A percentile compares a stretch with the other conserved stretches of the same genome.
These are phyloP conservation scores for Skeletonema tropicum DNA, from an alignment of 108 stramenopile species.

Conservation along the genomic window DNA sequence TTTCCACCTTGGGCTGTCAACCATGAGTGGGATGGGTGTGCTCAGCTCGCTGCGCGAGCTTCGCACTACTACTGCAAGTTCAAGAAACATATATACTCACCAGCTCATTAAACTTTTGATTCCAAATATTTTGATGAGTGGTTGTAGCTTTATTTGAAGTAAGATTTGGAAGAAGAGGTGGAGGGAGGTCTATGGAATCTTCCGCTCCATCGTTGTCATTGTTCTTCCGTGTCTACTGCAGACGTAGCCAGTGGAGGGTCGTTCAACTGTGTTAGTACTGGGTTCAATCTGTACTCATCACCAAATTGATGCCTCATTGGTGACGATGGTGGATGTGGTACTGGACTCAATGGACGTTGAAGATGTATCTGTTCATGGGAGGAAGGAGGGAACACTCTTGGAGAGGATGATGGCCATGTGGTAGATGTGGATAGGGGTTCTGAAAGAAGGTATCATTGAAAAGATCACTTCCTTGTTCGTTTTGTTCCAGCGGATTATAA, in stretches of 20 bases:
- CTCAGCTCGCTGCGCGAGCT: no score
- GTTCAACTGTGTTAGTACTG: neutral
- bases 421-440: no score
- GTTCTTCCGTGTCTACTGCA: neutral
- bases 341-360: no score
- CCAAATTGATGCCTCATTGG: neutral
- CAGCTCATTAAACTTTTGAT: slow-evolving; percentile 1
- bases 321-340: neutral
- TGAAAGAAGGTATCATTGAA: no score
- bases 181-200: neutral
- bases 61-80: neutral
- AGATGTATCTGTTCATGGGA: no score
- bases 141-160: neutral
- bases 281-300: neutral
- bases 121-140: neutral
- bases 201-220: neutral
- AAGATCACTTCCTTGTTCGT: no score
- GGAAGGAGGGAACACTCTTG: no score
- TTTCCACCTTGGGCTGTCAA: no score
- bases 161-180: no score
- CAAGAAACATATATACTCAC: neutral
- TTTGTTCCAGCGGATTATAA: no score
- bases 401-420: no score
- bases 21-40: no score
- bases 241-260: slow-evolving; percentile 19